Evolutionary conservation across 805 yeast species (phyloP).

Genomic region (Candida dajiaensis): DNA sequence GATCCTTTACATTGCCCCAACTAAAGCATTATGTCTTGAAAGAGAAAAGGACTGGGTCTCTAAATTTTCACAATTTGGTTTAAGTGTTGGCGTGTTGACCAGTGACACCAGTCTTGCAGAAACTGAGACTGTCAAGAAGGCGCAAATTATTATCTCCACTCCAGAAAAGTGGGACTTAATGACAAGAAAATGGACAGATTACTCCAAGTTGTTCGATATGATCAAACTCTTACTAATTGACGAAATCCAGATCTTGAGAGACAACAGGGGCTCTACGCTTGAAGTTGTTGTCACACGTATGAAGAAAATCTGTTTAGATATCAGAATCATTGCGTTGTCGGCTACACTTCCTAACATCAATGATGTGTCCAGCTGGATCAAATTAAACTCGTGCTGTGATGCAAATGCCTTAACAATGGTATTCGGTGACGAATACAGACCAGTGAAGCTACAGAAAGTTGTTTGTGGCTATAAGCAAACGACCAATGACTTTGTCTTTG

Average conservation of each 20-base stretch:
- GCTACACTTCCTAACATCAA: constrained; percentile 49
- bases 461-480: constrained; percentile 38
- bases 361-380: constrained; percentile 43
- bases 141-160: constrained; percentile 50
- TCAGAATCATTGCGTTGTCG: constrained; percentile 43
- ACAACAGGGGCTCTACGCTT: constrained; percentile 41
- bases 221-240: constrained; percentile 41
- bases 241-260: constrained; percentile 42
- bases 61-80: constrained; percentile 32
- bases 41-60: constrained; percentile 40
- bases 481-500: constrained; percentile 43
- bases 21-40: constrained; percentile 51
- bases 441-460: constrained; percentile 35
- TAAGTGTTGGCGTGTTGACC: constrained; percentile 46
- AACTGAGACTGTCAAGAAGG: constrained; percentile 38
- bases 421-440: constrained; percentile 43
- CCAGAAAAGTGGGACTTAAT: constrained; percentile 61
- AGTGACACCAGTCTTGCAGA: constrained; percentile 46
- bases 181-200: constrained; percentile 46
- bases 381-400: constrained; percentile 13
- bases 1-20: constrained; percentile 51
- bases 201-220: constrained; percentile 31
- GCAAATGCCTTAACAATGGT: constrained; percentile 30
- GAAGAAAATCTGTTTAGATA: constrained; percentile 30
- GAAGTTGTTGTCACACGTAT: constrained; percentile 44